Base-by-base conservation (phyloP, 768 basidiomycete species). In the Boletus coccyginus region DNA sequence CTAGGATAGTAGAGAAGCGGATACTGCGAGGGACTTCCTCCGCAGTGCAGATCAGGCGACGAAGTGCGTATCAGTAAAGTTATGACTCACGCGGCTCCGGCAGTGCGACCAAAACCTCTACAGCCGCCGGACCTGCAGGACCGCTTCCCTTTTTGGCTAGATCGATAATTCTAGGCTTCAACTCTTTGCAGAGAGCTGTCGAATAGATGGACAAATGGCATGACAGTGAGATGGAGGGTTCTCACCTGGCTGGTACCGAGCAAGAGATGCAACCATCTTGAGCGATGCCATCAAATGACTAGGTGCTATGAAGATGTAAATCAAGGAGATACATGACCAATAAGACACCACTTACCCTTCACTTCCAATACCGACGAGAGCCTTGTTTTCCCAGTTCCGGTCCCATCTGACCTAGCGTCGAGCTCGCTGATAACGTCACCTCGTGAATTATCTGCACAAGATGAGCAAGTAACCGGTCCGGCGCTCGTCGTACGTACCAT, bases 21-120 rank as follows among this genome's bases (percentile, higher is more conserved):
- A 35, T 9, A 35, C 8, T 29, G 1, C 1, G 6, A 13, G 27
- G 10, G 12, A 38, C 53, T 53, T 16, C 31, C 27, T 16, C 42
- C 19, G 7, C 7, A 4, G 35, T 14, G 8, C 17, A 1, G 11
- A 17, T 59, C 44, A 60, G 53, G 9, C 2, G 21, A 49, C 5
- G 3, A 9, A 13, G 3, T 9, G 7, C n/a, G 12, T 5, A 14
- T 3, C 1, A 53, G 27, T 16, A 40, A 36, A 27, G 11, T 7
- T 4, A 16, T 8, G 1, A 50, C 60, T 50, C 32, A 61, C 57
- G 19, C 10, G 16, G 17, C 17, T 3, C 42, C 0, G 38, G 35
- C 47, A 61, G 27, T 9, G 50, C 43, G 41, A 59, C 43, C 14
- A 61, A 31, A 11, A 46, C 47, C 32, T 52, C 35, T 12, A 61